Base-by-base conservation (phyloP, 2,329 filamentous ascomycete species). In the Aspergillus neotritici region DNA sequence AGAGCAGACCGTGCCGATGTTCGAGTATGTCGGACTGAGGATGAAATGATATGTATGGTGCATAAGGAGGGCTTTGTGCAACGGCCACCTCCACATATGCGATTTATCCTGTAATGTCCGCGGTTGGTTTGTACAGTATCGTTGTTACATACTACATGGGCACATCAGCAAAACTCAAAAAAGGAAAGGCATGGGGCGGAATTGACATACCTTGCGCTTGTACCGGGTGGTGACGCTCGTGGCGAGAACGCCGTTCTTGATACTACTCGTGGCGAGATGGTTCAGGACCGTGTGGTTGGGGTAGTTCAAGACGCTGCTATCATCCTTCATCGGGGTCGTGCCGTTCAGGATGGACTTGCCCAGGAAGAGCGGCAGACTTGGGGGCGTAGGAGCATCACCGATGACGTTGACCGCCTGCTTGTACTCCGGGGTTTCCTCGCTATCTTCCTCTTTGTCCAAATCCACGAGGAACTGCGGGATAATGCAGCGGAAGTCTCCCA, bases 141-240 rank as follows among this genome's bases (percentile, higher is more conserved):
- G 90, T 96, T 4, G 91, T 97, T 30, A 97, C 86, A 68, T 97
- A 97, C 91, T 96, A 57, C 16, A 33, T 43, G 49, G 30, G 41
- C 12, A 14, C 31, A 28, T 17, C 44, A 34, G 35, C 33, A 35
- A n/a, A 10, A 4, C 10, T 28, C 11, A 2, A 16, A 25, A 9
- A 28, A 3, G 40, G 8, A 13, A 21, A 10, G 30, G 48, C 59
- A 25, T 25, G 21, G 7, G 21, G 9, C 7, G 7, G 3, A 8
- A 9, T 25, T 25, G 21, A 25, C 21, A 25, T 55, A 71, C 70
- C 65, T 98, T 98, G 68, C 87, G 84, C 72, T 89, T 94, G 67
- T 97, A 98, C 65, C 93, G 79, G n/a, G 93, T 98, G 4, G 93
- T 98, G 11, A 88, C 91, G 60, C 90, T 96, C 5, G 94, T 94